A percentile compares a stretch with the other conserved stretches of the same genome.
Conservation (phyloP, 371 early-diverging fungal species). For the Blastocladiella emersonii region DNA sequence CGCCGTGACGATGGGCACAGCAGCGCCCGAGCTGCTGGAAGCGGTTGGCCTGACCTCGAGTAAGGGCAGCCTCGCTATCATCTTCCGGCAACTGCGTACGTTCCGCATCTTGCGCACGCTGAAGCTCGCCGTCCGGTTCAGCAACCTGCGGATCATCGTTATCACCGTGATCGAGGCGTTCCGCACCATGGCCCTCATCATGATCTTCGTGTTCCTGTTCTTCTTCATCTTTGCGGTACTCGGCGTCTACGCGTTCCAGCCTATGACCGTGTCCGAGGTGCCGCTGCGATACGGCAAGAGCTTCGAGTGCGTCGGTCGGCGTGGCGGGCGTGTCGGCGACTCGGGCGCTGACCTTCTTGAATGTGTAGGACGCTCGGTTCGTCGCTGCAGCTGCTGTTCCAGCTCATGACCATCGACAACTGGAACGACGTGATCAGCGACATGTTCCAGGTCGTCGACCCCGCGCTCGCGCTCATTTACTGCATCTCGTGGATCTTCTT, state of each 20-base stretch:
- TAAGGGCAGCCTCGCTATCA: not conserved
- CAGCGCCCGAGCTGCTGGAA: not conserved
- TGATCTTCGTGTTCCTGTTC: slow-evolving; percentile 19
- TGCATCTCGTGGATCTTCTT: slow-evolving; percentile 25
- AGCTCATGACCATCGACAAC: slow-evolving; percentile 24
- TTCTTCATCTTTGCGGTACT: slow-evolving; percentile 18
- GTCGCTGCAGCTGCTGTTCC: slow-evolving; percentile 20
- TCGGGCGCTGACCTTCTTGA: not conserved
- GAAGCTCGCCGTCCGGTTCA: slow-evolving; percentile 19
- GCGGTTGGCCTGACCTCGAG: too few species aligned
- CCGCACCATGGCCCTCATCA: slow-evolving; percentile 23
- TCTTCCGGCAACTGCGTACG: slow-evolving; percentile 11
- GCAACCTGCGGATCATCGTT: slow-evolving; percentile 20
- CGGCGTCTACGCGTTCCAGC: slow-evolving; percentile 17
- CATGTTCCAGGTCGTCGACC: slow-evolving; percentile 11
- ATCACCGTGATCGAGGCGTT: slow-evolving; percentile 25
- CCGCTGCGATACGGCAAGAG: slow-evolving; percentile 13
- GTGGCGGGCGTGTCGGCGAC: too few species aligned
- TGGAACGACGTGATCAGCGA: slow-evolving; percentile 22
- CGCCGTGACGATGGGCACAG: slow-evolving; percentile 9
- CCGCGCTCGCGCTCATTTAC: slow-evolving; percentile 15
- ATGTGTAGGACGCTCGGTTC: slow-evolving; percentile 14
- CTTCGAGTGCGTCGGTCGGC: slow-evolving; percentile 11
- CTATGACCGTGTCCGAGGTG: slow-evolving; percentile 7
- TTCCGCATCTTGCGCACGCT: slow-evolving; percentile 18